Base-by-base conservation (phyloP, 805 yeast genomes). In the Saccharomyces mikatae region DNA sequence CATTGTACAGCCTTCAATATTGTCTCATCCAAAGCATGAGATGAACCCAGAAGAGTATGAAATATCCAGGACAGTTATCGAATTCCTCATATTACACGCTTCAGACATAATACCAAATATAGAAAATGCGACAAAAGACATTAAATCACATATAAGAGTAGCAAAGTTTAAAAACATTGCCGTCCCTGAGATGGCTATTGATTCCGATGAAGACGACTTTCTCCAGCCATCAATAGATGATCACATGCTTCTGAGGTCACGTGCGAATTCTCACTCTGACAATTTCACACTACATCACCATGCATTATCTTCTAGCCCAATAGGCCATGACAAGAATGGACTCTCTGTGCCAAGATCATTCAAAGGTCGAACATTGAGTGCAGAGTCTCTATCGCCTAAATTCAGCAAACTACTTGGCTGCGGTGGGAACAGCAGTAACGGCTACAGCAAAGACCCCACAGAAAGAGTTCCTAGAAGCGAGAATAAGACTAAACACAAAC, bases 1-100 rank as follows among this genome's bases (percentile, higher is more conserved):
- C 2, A 87, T 92, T 53, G 94, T 94, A 73, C 98, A 92, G 71
- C 98, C 98, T 2, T 87, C 96, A 17, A 82, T 92, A 11, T 75
- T 94, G 49, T 86, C 95, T 8, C 97, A 91, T 68, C 95, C 96
- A 2, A 79, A 78, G 56, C 97, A 92, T 68, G 96, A 89, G 63
- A 80, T 89, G 83, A 80, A 84, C 41, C 96, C 96, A 0, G 86
- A 82, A 26, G 96, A 92, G 69, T 89, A 89, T 71, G 90, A 86
- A 4, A 73, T 89, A 32, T 86, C 96, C 3, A 89, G 89, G 59
- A 76, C 81, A 6, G 96, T 88, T 41, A 84, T 92, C 29, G 94
- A 89, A 62, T 90, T 91, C 60, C 77, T 92, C 73, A 86, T 92
- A 54, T 89, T 85, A 58, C 87, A 91, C 67, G 44, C 44, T 36